phyloP scores from a whole-genome alignment of 2,329 filamentous ascomycete species.

The Cryphonectria naterciae region DNA sequence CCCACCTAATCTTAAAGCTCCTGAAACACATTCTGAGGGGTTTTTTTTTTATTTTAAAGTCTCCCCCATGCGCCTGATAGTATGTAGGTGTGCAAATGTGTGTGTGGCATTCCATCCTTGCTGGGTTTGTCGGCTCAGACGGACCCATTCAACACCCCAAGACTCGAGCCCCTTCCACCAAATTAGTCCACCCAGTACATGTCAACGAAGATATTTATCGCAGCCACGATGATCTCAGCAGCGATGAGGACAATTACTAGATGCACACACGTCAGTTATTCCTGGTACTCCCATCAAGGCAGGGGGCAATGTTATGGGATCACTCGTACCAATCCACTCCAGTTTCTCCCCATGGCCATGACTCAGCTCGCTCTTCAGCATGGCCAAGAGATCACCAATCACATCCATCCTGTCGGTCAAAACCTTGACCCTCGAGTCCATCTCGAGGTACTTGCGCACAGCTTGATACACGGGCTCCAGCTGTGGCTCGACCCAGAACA shows the following conservation, averaged over 20 bases:
- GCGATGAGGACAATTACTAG: constrained; percentile 93
- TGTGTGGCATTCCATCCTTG: neutral
- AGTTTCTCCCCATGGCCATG: constrained; percentile 89
- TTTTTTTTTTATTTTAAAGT: neutral
- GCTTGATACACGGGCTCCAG: constrained; percentile 96
- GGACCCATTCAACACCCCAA: neutral
- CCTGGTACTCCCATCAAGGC: neutral
- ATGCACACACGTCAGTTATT: neutral
- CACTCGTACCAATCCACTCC: constrained; percentile 82
- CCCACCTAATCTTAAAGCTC: neutral
- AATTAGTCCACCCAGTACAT: constrained; percentile 63
- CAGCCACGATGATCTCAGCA: constrained; percentile 90
- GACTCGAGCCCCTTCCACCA: neutral
- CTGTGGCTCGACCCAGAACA: constrained; percentile 98
- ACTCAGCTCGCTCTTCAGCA: constrained; percentile 92
- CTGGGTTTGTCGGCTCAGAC: neutral
- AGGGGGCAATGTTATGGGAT: neutral
- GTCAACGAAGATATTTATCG: constrained; percentile 94
- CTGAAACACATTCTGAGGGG: neutral
- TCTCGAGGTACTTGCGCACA: constrained; percentile 92
- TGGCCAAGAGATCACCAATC: constrained; percentile 88
- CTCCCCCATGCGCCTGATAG: neutral
- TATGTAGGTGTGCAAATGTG: neutral
- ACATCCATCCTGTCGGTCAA: constrained; percentile 90
- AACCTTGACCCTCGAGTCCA: constrained; percentile 91